Conservation (phyloP, 2,329 filamentous ascomycete genomes). For the Sporothrix euskadiensis region DNA sequence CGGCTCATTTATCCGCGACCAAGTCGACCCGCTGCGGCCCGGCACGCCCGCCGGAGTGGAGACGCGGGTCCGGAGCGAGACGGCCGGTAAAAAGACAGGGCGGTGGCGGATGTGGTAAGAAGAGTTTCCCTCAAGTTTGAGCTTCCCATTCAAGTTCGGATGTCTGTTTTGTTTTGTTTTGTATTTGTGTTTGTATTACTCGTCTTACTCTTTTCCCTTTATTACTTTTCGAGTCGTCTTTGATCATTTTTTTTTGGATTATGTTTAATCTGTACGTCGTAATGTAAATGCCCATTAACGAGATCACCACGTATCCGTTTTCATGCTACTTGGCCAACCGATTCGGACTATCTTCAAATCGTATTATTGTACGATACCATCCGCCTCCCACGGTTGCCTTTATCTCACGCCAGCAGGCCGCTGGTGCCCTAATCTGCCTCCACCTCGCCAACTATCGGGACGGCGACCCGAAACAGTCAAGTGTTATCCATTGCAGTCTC, state of each 20-base stretch:
- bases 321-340: background rate
- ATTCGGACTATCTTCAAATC: slow-evolving; percentile 1
- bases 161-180: background rate
- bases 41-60: slow-evolving; percentile 23
- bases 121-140: background rate
- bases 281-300: background rate
- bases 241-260: background rate
- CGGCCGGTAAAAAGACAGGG: background rate
- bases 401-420: background rate
- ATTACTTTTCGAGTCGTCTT: background rate
- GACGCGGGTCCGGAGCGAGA: slow-evolving; percentile 24
- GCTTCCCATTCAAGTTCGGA: background rate
- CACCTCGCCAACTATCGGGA: background rate
- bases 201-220: background rate
- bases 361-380: no score
- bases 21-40: slow-evolving; percentile 30
- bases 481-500: background rate
- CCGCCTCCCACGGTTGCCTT: background rate
- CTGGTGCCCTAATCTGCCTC: background rate
- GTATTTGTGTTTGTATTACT: background rate
- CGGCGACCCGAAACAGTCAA: background rate
- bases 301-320: background rate
- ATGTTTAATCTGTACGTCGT: background rate
- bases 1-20: slow-evolving; percentile 29
- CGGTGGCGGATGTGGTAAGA: background rate